Percentiles rank a stretch among this genome's conserved stretches.
Evolutionary conservation across 768 basidiomycete species (phyloP).

Genomic region (Serpula lacrymans): DNA sequence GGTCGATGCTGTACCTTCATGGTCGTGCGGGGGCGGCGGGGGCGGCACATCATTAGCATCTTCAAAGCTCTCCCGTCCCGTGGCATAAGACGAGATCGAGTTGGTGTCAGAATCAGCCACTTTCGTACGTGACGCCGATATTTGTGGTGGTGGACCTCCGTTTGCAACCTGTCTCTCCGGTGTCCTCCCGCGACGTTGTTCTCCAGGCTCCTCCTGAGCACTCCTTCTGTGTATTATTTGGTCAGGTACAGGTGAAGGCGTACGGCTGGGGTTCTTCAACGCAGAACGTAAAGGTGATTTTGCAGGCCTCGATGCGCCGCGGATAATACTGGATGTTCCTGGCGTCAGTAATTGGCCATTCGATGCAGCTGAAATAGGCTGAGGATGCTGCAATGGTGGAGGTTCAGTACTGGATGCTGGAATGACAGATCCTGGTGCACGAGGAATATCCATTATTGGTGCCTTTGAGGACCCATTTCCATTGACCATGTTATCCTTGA

Average conservation of each 20-base stretch:
- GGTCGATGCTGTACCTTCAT: slow-evolving; percentile 1
- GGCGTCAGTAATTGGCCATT: background rate
- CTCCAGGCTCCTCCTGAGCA: background rate
- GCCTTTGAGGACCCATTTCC: slow-evolving; percentile 13
- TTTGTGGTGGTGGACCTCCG: background rate
- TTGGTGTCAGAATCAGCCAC: slow-evolving; percentile 30
- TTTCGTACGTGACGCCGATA: background rate
- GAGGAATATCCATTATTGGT: slow-evolving; percentile 22
- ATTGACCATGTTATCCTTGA: slow-evolving; percentile 1
- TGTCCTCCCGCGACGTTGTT: background rate
- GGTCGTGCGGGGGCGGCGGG: slow-evolving; percentile 14
- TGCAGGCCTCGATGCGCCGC: slow-evolving; percentile 22
- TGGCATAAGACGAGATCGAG: slow-evolving; percentile 65
- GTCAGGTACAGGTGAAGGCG: slow-evolving; percentile 41
- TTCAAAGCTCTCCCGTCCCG: slow-evolving; percentile 53
- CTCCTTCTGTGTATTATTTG: background rate
- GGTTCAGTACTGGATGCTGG: slow-evolving; percentile 1
- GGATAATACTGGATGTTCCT: background rate
- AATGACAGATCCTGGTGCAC: slow-evolving; percentile 13
- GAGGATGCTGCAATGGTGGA: background rate
- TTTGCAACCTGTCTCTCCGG: slow-evolving; percentile 4
- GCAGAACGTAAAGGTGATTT: slow-evolving; percentile 62
- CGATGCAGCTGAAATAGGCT: background rate
- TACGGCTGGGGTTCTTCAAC: slow-evolving; percentile 49
- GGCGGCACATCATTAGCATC: slow-evolving; percentile 21